Conservation (phyloP, 331 rosid genomes). For the Pyracantha coccinea region DNA sequence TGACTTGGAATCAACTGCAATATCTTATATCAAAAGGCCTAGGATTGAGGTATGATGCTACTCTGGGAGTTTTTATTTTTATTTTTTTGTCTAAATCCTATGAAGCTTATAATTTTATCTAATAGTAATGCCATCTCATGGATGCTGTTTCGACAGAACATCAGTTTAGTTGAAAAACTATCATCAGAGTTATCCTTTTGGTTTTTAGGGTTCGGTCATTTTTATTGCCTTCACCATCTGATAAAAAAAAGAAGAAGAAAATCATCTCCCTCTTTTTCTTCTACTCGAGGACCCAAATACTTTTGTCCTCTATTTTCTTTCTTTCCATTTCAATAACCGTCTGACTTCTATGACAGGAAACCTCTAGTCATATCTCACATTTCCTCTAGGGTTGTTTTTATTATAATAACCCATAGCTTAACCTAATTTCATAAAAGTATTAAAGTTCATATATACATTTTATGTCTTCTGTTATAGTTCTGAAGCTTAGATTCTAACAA, state of each 20-base stretch:
- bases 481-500: background rate
- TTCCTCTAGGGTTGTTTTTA: background rate
- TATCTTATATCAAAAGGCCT: conserved; percentile 52
- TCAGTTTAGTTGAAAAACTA: background rate
- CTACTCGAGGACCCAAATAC: background rate
- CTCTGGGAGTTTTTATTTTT: background rate
- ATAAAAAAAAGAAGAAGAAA: background rate
- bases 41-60: conserved; percentile 47
- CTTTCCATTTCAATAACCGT: background rate
- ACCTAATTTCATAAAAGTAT: background rate
- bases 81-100: background rate
- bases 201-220: background rate
- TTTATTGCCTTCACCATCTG: background rate
- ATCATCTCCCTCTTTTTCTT: background rate
- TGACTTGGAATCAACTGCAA: conserved; percentile 62
- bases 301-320: background rate
- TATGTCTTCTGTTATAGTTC: background rate
- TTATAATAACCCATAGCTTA: background rate
- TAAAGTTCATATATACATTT: background rate
- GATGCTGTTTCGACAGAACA: background rate
- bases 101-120: background rate
- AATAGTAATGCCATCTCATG: background rate
- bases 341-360: background rate
- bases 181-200: background rate
- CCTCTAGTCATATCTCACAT: background rate